Base-by-base conservation (phyloP, 2,329 filamentous ascomycete genomes). In the Polytolypa hystricis region DNA sequence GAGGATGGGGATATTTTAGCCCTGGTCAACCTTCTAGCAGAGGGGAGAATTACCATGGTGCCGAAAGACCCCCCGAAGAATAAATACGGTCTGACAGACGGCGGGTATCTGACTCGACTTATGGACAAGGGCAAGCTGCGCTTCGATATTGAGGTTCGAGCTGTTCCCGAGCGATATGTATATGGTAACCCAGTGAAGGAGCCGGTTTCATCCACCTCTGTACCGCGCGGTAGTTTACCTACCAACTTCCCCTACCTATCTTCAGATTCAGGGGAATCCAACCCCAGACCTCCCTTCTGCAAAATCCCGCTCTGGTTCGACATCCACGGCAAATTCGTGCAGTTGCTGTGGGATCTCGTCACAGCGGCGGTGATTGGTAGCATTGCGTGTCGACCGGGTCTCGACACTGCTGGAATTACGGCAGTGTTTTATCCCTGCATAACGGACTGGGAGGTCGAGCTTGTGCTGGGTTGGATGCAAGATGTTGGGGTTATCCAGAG, bases 241-340 rank as follows among this genome's bases (percentile, higher is more conserved):
- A 17, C 29, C 21, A 21, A 27, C 17, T 28, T 29, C 30, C 27
- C 28, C 9, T 10, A 8, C 17, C 21, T n/a, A n/a, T 7, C 21
- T n/a, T 25, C 21, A 7, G n/a, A n/a, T n/a, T n/a, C 21, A 7
- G 21, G 21, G n/a, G 16, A 25, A n/a, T 23, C 35, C 5, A 29
- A 21, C 3, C 16, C 25, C 6, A 12, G 20, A 8, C 11, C 33
- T 7, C 17, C 23, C 12, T 46, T 53, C 0, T 48, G 47, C 8
- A 58, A 52, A 25, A 58, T 66, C 15, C 67, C 67, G 0, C 36
- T 68, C 10, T 71, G 67, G 67, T 55, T 62, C 36, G 66, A 69
- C 44, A 65, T 70, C 33, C 62, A 69, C 37, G 60, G 57, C 1
- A 48, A 56, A 10, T 44, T 62, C 9, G 48, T 58, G 3, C 42